These are phyloP conservation scores for Cytidiella melzeri DNA, from an alignment of 768 basidiomycete genomes.

Conservation along the genomic window DNA sequence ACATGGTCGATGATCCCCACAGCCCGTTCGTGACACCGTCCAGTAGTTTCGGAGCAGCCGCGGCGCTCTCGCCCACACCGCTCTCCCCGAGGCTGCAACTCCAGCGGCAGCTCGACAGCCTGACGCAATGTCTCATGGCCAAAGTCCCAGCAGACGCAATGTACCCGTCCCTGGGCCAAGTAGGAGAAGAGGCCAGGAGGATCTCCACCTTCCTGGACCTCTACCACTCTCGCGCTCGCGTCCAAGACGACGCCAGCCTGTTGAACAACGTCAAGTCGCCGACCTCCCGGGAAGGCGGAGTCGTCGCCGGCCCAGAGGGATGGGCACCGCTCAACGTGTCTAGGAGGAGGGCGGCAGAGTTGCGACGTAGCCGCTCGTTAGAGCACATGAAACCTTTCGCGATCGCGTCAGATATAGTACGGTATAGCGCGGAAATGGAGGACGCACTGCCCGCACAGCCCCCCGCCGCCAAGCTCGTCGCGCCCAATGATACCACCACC, in stretches of 20 bases:
- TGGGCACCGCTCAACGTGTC: slow-evolving; percentile 2
- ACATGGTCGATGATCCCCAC: not conserved
- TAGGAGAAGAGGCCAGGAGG: slow-evolving; percentile 11
- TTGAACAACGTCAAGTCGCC: slow-evolving; percentile 10
- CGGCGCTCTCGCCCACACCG: slow-evolving; percentile 1
- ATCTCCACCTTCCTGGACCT: slow-evolving; percentile 22
- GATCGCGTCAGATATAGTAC: slow-evolving; percentile 1
- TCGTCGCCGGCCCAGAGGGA: not conserved
- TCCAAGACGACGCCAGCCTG: slow-evolving; percentile 7
- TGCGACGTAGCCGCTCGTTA: slow-evolving; percentile 20
- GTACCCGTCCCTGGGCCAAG: slow-evolving; percentile 16
- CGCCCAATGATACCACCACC: not conserved
- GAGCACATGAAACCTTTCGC: slow-evolving; percentile 8
- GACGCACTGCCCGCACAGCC: not conserved
- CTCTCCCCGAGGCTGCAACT: slow-evolving; percentile 3
- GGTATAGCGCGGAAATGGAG: too few relatives aligned
- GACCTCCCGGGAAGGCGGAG: not conserved
- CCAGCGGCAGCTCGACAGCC: slow-evolving; percentile 11
- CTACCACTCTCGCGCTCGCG: slow-evolving; percentile 16
- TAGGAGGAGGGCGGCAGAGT: not conserved
- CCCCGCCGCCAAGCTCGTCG: not conserved
- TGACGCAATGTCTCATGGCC: slow-evolving; percentile 9
- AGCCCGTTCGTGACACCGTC: too few relatives aligned
- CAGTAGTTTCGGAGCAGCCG: not conserved
- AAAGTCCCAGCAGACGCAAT: slow-evolving; percentile 16